Percentiles rank a stretch among this genome's conserved stretches.
These are phyloP conservation scores for Rutidosis leptorrhynchoides DNA, from an alignment of 129 eudicot species.

Conservation along the genomic window DNA sequence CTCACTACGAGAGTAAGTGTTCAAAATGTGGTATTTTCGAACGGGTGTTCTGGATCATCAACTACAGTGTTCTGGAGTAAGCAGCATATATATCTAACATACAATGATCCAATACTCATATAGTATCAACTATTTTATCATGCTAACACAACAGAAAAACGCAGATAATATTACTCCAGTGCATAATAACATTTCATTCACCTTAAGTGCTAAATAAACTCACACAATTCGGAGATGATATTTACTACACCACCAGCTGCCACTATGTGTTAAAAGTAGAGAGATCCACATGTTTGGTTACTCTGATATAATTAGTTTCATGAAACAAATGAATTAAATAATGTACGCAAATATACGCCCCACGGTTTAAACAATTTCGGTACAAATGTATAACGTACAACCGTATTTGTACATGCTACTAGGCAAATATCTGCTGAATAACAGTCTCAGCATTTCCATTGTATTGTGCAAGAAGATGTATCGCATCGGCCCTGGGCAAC, in stretches of 20 bases:
- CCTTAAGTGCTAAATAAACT: background rate
- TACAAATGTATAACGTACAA: conserved; percentile 21
- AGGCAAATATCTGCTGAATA: conserved; percentile 87
- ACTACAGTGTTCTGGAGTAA: background rate
- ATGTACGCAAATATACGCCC: conserved; percentile 18
- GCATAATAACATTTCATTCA: background rate
- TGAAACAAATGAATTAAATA: conserved; percentile 32
- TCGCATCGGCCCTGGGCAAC: conserved; percentile 93
- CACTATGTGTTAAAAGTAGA: conserved; percentile 2
- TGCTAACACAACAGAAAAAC: background rate
- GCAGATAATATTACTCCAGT: background rate
- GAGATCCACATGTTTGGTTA: conserved; percentile 1
- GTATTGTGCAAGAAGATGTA: conserved; percentile 85
- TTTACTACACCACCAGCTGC: conserved; percentile 1
- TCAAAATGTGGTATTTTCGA: no score
- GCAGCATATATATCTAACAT: background rate
- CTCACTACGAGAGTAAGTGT: no score
- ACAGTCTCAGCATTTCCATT: conserved; percentile 90
- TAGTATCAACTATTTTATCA: background rate
- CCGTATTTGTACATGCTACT: conserved; percentile 26
- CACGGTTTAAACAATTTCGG: conserved; percentile 4
- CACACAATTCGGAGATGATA: background rate
- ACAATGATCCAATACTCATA: background rate
- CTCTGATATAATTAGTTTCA: conserved; percentile 8
- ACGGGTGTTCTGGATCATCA: no score